Conservation (phyloP, 169 alveolate species). For the Plasmodium billcollinsi region DNA sequence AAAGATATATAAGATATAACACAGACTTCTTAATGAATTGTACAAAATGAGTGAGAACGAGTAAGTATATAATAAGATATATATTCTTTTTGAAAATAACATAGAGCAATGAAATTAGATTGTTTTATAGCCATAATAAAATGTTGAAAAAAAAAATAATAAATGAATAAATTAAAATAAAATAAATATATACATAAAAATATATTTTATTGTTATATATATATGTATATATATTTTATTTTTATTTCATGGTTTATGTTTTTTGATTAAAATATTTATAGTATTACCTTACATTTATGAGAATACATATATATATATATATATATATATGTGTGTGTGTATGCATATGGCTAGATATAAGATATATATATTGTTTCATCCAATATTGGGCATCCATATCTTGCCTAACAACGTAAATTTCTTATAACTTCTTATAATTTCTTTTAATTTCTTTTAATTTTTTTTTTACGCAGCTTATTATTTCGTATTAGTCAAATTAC, state of each 20-base stretch:
- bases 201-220: background rate
- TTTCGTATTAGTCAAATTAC: constrained; percentile 83
- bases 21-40: constrained; percentile 18
- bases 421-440: background rate
- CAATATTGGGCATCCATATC: background rate
- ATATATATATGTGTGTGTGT: background rate
- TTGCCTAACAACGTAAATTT: background rate
- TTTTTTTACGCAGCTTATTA: constrained; percentile 29
- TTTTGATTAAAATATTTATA: no score
- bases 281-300: no score
- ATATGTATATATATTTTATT: background rate
- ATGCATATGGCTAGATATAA: background rate
- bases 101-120: no score
- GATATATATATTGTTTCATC: background rate
- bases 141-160: no score
- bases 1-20: no score
- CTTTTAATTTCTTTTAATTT: background rate
- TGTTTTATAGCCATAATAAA: no score
- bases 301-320: no score
- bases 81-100: background rate
- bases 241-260: no score
- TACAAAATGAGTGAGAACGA: constrained; percentile 77
- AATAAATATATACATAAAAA: background rate
- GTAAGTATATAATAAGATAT: constrained; percentile 33
- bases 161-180: background rate